These are phyloP conservation scores for Aphanoascus verrucosus DNA, from an alignment of 2,329 filamentous ascomycete species.

Conservation along the genomic window DNA sequence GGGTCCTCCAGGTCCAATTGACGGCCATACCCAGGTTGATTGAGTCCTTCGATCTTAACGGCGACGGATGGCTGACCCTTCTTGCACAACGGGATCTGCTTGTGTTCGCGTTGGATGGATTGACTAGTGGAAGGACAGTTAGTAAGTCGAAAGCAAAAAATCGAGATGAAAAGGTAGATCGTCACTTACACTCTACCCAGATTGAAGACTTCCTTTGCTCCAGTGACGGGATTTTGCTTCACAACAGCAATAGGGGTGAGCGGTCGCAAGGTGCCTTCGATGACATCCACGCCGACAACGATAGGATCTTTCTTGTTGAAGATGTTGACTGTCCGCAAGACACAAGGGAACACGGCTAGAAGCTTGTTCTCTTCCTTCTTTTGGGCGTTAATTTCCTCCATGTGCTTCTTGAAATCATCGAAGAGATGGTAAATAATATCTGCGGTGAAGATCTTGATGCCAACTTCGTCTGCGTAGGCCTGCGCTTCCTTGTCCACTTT, in stretches of 20 bases:
- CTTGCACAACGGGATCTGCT: constrained; percentile 83
- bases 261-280: constrained; percentile 76
- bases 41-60: constrained; percentile 88
- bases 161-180: neutral
- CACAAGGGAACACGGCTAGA: constrained; percentile 91
- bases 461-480: constrained; percentile 80
- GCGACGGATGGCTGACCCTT: constrained; percentile 95
- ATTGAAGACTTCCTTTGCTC: constrained; percentile 69
- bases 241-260: constrained; percentile 85
- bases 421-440: constrained; percentile 99
- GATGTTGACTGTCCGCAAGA: constrained; percentile 76
- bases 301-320: constrained; percentile 99
- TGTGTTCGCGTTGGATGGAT: constrained; percentile 95
- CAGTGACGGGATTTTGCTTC: constrained; percentile 67
- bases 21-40: constrained; percentile 88
- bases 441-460: constrained; percentile 94
- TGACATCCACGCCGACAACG: constrained; percentile 86
- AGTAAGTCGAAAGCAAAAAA: constrained; percentile 18
- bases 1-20: constrained; percentile 86
- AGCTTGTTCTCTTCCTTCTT: constrained; percentile 96
- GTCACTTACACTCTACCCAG: constrained; percentile 82
- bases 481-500: constrained; percentile 97
- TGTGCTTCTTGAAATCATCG: constrained; percentile 91
- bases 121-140: constrained; percentile 48
- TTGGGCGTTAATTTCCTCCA: constrained; percentile 73